Evolutionary conservation across 202 grass and related monocot species (phyloP), one percentile per base, ranked within the genome.

Genomic region (Eragrostis tef): DNA sequence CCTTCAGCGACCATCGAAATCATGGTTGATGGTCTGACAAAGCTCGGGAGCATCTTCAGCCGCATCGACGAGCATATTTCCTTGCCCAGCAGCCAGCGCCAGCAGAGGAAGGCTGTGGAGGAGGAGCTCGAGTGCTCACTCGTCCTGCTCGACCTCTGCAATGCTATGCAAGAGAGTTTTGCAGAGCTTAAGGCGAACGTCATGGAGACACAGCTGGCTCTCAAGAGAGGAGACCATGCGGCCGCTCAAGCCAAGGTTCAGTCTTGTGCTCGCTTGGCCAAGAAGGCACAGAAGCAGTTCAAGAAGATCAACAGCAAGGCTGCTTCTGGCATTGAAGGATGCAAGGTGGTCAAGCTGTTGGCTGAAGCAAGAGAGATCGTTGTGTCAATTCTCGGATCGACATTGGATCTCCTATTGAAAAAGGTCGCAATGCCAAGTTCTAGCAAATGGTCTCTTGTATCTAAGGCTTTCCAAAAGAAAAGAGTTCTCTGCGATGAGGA

Each of bases 51-150:
- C 52, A 17, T 92, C 49, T 88, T 88, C 27, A 48, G 61, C 65
- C 6, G 24, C 75, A 88, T 88, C 9, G 31, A 88, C 12, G 79
- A 72, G 13, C 10, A 85, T 12, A 67, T 74, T 16, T 56, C 60
- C 64, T 42, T 82, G 17, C 84, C 71, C 19, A 85, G 73, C 49
- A 88, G 80, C 76, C 81, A 79, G 20, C 45, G 9, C 3, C 41
- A 67, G n/a, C 69, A 88, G 44, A 92, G 77, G 39, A 90, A 73
- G 49, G 65, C 42, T 36, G 53, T 87, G 4, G 84, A 93, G 73
- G 51, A 86, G 19, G 84, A 89, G 81, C 78, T 97, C 0, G 86
- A 97, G 47, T 25, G 21, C 20, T 93, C 86, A 4, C 52, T 93
- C 4, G 17, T 48, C 9, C 73, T 89, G 42, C 77, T 93, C 16